Evolutionary conservation across 169 alveolate genomes (phyloP).

Genomic region (Cystoisospora suis): DNA sequence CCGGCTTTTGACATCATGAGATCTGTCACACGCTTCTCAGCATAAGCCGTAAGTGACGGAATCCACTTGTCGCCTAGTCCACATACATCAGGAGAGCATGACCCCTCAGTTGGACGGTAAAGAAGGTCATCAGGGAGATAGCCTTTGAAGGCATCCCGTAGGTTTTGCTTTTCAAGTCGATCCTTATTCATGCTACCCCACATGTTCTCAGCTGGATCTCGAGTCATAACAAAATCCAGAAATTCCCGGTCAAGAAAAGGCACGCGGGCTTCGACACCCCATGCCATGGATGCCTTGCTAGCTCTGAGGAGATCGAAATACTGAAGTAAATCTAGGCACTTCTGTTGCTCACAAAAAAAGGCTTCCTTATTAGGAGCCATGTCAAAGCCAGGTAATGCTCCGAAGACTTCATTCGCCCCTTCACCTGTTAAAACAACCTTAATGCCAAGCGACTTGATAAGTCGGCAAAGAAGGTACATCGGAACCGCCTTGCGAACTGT

Average conservation of each 20-base stretch:
- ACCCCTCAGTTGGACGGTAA: slow-evolving; percentile 88
- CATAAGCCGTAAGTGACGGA: slow-evolving; percentile 57
- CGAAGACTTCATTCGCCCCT: slow-evolving; percentile 89
- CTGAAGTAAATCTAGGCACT: slow-evolving; percentile 79
- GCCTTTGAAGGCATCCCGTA: slow-evolving; percentile 79
- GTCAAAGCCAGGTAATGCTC: slow-evolving; percentile 87
- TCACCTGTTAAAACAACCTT: slow-evolving; percentile 86
- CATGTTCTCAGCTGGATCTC: slow-evolving; percentile 76
- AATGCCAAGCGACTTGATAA: slow-evolving; percentile 76
- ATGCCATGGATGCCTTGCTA: slow-evolving; percentile 83
- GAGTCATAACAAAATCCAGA: slow-evolving; percentile 74
- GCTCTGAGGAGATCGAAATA: slow-evolving; percentile 84
- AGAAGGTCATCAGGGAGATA: slow-evolving; percentile 84
- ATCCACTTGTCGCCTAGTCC: slow-evolving; percentile 71
- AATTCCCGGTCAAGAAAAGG: slow-evolving; percentile 84
- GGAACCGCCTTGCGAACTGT: slow-evolving; percentile 89
- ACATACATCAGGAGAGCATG: slow-evolving; percentile 68
- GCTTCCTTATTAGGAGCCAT: slow-evolving; percentile 82
- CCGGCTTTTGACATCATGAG: background rate
- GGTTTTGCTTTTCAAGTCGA: slow-evolving; percentile 78
- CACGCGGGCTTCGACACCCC: slow-evolving; percentile 89
- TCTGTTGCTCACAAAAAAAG: slow-evolving; percentile 72
- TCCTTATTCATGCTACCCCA: slow-evolving; percentile 33
- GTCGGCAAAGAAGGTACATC: slow-evolving; percentile 81
- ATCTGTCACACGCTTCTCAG: slow-evolving; percentile 24